phyloP scores from a whole-genome alignment of 768 basidiomycete genomes.

The Lentinula boryana region DNA sequence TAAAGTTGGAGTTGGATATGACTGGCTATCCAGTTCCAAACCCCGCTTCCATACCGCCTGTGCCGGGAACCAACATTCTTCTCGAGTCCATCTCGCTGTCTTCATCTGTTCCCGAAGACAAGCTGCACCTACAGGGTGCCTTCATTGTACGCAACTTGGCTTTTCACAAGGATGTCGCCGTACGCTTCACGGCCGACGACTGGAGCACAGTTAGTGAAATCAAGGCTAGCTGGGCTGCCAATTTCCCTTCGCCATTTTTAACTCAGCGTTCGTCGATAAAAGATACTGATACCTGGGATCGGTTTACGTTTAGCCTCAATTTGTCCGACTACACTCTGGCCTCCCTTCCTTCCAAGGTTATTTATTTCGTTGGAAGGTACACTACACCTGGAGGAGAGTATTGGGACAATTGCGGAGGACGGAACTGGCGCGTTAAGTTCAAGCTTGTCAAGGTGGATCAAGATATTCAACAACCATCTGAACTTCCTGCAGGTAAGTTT shows the following conservation, averaged over 20 bases:
- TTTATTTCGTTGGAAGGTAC: constrained; percentile 47
- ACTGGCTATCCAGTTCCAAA: constrained; percentile 22
- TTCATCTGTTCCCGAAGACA: constrained; percentile 1
- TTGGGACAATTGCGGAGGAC: constrained; percentile 88
- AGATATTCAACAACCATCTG: background rate
- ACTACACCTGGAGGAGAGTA: constrained; percentile 48
- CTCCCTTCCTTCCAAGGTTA: constrained; percentile 40
- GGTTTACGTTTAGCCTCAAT: constrained; percentile 55
- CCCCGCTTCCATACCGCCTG: constrained; percentile 3
- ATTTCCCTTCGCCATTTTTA: constrained; percentile 24
- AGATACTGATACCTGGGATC: constrained; percentile 36
- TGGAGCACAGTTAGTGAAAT: constrained; percentile 95
- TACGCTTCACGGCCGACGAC: constrained; percentile 88
- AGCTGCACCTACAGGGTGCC: constrained; percentile 50
- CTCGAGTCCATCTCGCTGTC: constrained; percentile 20
- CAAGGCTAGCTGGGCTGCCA: constrained; percentile 38
- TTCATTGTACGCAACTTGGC: constrained; percentile 81
- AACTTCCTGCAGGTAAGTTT: background rate
- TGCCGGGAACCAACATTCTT: constrained; percentile 23
- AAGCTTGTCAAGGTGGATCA: background rate
- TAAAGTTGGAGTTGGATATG: constrained; percentile 8
- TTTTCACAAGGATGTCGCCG: constrained; percentile 79
- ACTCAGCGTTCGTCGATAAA: background rate
- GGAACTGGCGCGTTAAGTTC: constrained; percentile 79
- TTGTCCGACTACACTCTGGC: constrained; percentile 62